Base-by-base conservation (phyloP, 2,329 filamentous ascomycete genomes). In the Lecanoromycetidae sp. region DNA sequence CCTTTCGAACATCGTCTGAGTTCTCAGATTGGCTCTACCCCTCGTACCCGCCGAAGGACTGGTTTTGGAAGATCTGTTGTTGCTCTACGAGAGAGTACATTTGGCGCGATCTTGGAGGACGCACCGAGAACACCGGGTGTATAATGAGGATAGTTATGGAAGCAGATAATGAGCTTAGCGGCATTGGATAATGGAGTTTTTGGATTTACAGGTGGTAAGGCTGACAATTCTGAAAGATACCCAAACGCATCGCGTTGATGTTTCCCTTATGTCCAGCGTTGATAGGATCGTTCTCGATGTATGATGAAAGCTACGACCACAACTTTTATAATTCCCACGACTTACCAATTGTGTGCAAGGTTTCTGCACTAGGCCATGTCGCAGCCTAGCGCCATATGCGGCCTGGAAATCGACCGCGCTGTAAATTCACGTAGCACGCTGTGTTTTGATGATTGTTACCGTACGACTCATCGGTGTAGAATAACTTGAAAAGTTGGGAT, bases 1-100 rank as follows among this genome's bases (percentile, higher is more conserved):
- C 66, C 67, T 12, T 69, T 69, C 48, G 64, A 66, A 37, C 62
- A 59, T 46, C 60, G 67, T 34, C 57, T 69, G 29, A 51, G 57
- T 40, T 58, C 58, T 44, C 50, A 52, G 34, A 26, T 39, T 19
- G 42, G 42, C 25, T 40, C 45, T 25, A 45, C 45, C 22, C 32
- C 51, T n/a, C 30, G 30, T 3, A 44, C 38, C 12, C 13, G 20
- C 6, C 42, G 53, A 7, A 47, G 41, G 46, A 32, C 30, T n/a
- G 36, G 13, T 5, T 37, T 54, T 42, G 51, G 51, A n/a, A 55
- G 45, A 22, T 53, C 53, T n/a, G 42, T 22, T 36, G 33, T 23
- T 12, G 44, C 32, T 17, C 40, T 48, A 17, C 26, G 15, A 23
- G 40, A 37, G 6, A 46, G 44, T 33, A 32, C 37, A 4, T 51